These are phyloP conservation scores for Astathelohania contejeani DNA, from an alignment of 371 early-diverging fungal species.

Conservation along the genomic window DNA sequence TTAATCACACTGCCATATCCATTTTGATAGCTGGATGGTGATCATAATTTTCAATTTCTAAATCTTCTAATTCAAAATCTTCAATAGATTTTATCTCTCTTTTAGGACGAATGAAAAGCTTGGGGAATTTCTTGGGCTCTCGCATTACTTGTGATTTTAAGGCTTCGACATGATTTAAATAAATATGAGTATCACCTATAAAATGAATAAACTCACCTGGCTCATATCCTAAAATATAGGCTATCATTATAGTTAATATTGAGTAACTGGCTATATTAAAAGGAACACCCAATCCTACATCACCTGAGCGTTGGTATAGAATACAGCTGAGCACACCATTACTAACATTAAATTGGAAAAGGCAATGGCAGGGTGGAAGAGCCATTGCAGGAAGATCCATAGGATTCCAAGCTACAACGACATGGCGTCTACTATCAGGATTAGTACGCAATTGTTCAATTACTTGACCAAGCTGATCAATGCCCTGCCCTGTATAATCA, in stretches of 20 bases:
- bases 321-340: slow-evolving; percentile 62
- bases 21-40: slow-evolving; percentile 77
- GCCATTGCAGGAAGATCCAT: slow-evolving; percentile 64
- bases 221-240: slow-evolving; percentile 65
- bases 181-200: slow-evolving; percentile 92
- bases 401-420: slow-evolving; percentile 96
- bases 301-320: slow-evolving; percentile 90
- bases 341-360: slow-evolving; percentile 77
- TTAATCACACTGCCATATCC: slow-evolving; percentile 90
- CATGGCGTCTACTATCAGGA: slow-evolving; percentile 75
- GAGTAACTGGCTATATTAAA: slow-evolving; percentile 97
- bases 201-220: slow-evolving; percentile 79
- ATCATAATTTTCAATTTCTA: slow-evolving; percentile 66
- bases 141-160: slow-evolving; percentile 66
- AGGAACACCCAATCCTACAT: slow-evolving; percentile 93
- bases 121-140: slow-evolving; percentile 70
- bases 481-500: slow-evolving; percentile 75
- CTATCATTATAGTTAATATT: slow-evolving; percentile 74
- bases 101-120: slow-evolving; percentile 55
- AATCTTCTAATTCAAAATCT: slow-evolving; percentile 65
- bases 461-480: slow-evolving; percentile 79
- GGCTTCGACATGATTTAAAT: slow-evolving; percentile 74
- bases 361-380: slow-evolving; percentile 79
- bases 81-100: slow-evolving; percentile 55
- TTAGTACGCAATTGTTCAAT: slow-evolving; percentile 61